phyloP scores from a whole-genome alignment of 2,329 filamentous ascomycete species.

The Nemania diffusa region DNA sequence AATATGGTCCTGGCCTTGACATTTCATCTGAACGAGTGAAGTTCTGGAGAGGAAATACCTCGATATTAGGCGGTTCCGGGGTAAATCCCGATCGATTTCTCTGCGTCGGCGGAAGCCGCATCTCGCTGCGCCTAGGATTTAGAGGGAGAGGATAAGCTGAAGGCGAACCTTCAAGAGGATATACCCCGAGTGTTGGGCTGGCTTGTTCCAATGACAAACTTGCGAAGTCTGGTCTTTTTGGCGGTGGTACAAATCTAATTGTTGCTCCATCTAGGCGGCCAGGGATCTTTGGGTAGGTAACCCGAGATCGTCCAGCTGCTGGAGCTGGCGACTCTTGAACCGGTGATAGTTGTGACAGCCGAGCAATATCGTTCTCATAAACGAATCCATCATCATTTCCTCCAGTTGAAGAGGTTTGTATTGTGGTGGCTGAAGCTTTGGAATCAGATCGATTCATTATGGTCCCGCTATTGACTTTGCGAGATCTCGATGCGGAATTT shows the following conservation, averaged over 20 bases:
- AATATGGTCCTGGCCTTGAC: neutral
- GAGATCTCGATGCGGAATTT: conserved; percentile 36
- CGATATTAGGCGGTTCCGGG: conserved; percentile 39
- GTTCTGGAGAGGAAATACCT: conserved; percentile 36
- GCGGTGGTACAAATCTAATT: conserved; percentile 49
- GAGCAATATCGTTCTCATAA: conserved; percentile 46
- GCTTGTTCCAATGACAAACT: conserved; percentile 54
- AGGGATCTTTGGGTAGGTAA: conserved; percentile 47
- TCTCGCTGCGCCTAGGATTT: conserved; percentile 37
- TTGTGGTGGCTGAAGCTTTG: conserved; percentile 53
- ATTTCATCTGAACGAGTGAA: conserved; percentile 7
- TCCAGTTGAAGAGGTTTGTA: conserved; percentile 47
- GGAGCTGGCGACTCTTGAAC: conserved; percentile 60
- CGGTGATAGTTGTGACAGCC: conserved; percentile 56
- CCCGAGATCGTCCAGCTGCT: conserved; percentile 48
- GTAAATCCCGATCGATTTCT: conserved; percentile 45
- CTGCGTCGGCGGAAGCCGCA: conserved; percentile 31
- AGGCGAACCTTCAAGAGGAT: conserved; percentile 38
- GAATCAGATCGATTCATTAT: conserved; percentile 44
- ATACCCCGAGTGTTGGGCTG: conserved; percentile 56
- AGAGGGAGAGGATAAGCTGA: conserved; percentile 45
- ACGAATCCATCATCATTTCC: conserved; percentile 49
- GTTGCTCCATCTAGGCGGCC: conserved; percentile 45
- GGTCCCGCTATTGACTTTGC: conserved; percentile 36
- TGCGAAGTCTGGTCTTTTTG: conserved; percentile 47